These are phyloP conservation scores for Sabuloglossum arenarium DNA, from an alignment of 495 filamentous ascomycete species.

Conservation along the genomic window DNA sequence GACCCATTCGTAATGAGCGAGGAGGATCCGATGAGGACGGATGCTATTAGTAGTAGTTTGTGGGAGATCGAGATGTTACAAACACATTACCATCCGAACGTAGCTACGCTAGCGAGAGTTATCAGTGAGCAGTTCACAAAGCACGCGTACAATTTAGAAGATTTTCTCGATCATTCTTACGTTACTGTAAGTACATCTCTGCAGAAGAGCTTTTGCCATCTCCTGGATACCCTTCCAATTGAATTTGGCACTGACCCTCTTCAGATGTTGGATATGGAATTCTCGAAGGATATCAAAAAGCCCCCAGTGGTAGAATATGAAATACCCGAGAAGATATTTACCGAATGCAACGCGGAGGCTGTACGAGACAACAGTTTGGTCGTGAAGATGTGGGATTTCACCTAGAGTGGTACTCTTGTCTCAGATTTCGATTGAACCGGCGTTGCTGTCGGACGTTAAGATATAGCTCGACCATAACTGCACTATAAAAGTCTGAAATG, in stretches of 20 bases:
- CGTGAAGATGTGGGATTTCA: background rate
- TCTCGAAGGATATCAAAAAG: slow-evolving; percentile 65
- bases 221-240: background rate
- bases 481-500: no score
- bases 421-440: no score
- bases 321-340: slow-evolving; percentile 80
- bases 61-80: slow-evolving; percentile 89
- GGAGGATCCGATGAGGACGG: slow-evolving; percentile 62
- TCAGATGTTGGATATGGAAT: slow-evolving; percentile 65
- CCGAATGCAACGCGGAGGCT: slow-evolving; percentile 22
- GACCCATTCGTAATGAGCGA: slow-evolving; percentile 66
- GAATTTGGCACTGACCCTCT: background rate
- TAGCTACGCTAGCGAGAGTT: slow-evolving; percentile 82
- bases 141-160: slow-evolving; percentile 74
- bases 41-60: slow-evolving; percentile 74
- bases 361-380: background rate
- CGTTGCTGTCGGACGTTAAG: no score
- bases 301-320: slow-evolving; percentile 76
- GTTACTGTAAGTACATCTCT: slow-evolving; percentile 38
- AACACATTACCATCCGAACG: slow-evolving; percentile 91
- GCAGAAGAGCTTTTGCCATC: background rate
- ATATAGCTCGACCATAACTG: no score
- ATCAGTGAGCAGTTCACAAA: slow-evolving; percentile 97
- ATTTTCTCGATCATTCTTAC: slow-evolving; percentile 93
- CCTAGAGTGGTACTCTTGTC: background rate